Base-by-base conservation (phyloP, 805 yeast species). In the Starmerella ratchasimensis region DNA sequence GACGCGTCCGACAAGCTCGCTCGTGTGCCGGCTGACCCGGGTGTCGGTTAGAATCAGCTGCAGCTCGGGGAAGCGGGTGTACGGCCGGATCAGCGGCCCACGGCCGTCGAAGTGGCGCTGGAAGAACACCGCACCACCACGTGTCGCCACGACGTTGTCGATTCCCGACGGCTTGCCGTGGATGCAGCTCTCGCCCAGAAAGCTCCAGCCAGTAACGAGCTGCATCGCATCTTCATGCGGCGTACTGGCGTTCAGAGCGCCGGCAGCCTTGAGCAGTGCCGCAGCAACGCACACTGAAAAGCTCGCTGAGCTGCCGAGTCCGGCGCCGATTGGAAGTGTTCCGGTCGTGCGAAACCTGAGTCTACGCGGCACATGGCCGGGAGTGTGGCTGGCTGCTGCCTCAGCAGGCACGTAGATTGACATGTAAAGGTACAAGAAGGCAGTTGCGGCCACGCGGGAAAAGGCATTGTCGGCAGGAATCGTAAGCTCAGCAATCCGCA, bases 101-200 rank as follows among this genome's bases (percentile, higher is more conserved):
- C 39, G 42, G 4, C 15, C 16, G 28, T 28, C 36, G 14, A 6
- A 10, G 20, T n/a, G 21, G 51, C 93, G 71, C 59, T 80, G 88
- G 60, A 76, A 88, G 72, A 77, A 65, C 1, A 90, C 94, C 0
- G 97, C 97, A 33, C 96, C 96, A 17, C 98, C 98, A 48, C 76
- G 76, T 0, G 95, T 80, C 2, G 97, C 93, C 34, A 88, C 96
- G 0, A 95, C 84, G 54, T 90, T 90, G 57, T 90, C 98, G 37
- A 90, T 83, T 10, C 98, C 98, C 15, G 93, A 77, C 7, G 98
- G 98, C 50, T 80, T 84, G 1, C 97, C 97, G 55, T 88, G 97
- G 48, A 86, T 80, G 55, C 96, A 83, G 55, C 78, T 79, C 57
- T 90, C 98, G 27, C 96, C 97, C 63, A 88, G 67, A 46, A 79